Percentiles rank a stretch among this genome's conserved stretches.
These are phyloP conservation scores for Trichophaea hybrida DNA, from an alignment of 2,329 filamentous ascomycete species.

Conservation along the genomic window DNA sequence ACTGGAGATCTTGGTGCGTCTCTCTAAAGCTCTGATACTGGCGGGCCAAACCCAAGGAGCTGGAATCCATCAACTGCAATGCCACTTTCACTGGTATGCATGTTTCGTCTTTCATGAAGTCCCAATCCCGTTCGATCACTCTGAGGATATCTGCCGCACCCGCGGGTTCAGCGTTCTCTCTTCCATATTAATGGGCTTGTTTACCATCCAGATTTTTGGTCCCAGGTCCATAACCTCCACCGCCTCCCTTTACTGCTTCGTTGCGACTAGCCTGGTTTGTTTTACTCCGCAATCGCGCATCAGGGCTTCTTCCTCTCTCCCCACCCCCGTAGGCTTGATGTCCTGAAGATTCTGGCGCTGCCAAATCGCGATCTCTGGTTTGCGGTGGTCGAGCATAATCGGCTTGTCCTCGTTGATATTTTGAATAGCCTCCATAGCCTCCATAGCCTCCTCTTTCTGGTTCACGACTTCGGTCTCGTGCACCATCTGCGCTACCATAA, in stretches of 20 bases:
- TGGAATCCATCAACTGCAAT: constrained; percentile 85
- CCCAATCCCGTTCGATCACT: constrained; percentile 79
- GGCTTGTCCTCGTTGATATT: not conserved
- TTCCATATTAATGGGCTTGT: constrained; percentile 4
- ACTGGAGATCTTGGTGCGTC: constrained; percentile 78
- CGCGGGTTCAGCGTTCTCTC: constrained; percentile 7
- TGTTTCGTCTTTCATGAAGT: constrained; percentile 73
- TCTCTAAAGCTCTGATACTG: constrained; percentile 74
- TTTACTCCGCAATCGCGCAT: not conserved
- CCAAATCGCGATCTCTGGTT: not conserved
- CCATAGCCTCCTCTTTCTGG: not conserved
- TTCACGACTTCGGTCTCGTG: not conserved
- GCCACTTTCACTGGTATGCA: constrained; percentile 89
- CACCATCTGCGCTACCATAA: not conserved
- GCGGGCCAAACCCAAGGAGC: constrained; percentile 80
- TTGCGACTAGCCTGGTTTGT: not conserved
- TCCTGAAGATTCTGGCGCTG: not conserved
- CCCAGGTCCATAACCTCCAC: constrained; percentile 14
- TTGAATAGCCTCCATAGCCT: not conserved
- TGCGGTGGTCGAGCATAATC: not conserved
- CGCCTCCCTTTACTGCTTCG: not conserved
- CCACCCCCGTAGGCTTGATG: not conserved
- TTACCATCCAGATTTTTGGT: constrained; percentile 22
- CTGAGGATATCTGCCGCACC: constrained; percentile 46
- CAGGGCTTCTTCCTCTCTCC: not conserved